Base-by-base conservation (phyloP, 805 yeast genomes). In the Lachancea cidri region DNA sequence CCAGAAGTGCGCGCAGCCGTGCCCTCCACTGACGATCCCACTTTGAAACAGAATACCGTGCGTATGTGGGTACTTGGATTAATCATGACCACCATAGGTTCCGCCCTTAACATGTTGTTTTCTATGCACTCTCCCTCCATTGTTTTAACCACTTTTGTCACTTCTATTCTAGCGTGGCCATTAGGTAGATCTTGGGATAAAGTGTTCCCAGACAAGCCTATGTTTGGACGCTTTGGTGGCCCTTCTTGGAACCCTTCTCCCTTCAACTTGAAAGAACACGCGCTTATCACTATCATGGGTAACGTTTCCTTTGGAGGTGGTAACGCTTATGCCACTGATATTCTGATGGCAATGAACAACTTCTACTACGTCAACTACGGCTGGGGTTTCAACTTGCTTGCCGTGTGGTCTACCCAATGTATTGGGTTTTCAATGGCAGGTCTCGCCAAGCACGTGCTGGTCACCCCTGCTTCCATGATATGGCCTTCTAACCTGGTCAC, bases 401-500 rank as follows among this genome's bases (percentile, higher is more conserved):
- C 77, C 33, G 67, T 71, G 34, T 54, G 76, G 38, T 70, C 83
- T 11, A 71, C 83, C 29, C 86, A 82, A 57, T 66, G 76, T 48
- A 67, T 83, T 38, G 88, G 89, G 7, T 77, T 78, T 47, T 81
- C 83, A 19, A 58, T 79, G 39, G 86, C 85, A 33, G 89, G 89
- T 22, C 39, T 82, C 42, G 67, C 74, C 31, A 68, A 82, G 48
- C 71, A 74, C 48, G 66, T 79, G 27, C 67, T 83, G 46, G 81
- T 83, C 13, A 73, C 74, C 43, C 83, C 87, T 4, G 72, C 81
- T 4, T 66, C 77, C n/a, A 75, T 80, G 61, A 70, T 81, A 38
- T 84, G 89, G 89, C 91, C 91, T 4, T 60, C 76, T 2, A 73
- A 73, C 52, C 67, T 83, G 55, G 83, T 80, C 38, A 77, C 82